Percentiles rank a stretch among this genome's conserved stretches.
Conservation (phyloP, 371 early-diverging fungal genomes). For the Enterospora canceri region DNA sequence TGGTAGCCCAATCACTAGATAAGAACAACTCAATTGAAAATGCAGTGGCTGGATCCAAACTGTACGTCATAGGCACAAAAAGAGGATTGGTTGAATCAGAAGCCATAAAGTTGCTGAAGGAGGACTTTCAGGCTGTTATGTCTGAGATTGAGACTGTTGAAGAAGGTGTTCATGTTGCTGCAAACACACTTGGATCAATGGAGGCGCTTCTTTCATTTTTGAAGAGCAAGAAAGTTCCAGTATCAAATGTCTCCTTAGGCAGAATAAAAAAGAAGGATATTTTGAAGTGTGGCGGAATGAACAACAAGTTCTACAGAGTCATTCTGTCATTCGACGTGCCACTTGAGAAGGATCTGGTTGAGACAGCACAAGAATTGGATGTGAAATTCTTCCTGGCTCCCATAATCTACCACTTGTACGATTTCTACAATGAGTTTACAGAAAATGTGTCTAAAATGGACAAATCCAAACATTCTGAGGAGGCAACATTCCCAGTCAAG, state of each 20-base stretch:
- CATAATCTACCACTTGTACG: constrained; percentile 97
- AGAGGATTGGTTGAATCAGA: constrained; percentile 56
- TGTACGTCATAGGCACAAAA: constrained; percentile 66
- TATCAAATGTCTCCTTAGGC: constrained; percentile 88
- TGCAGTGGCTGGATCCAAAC: constrained; percentile 89
- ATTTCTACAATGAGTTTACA: constrained; percentile 73
- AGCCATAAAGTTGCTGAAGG: constrained; percentile 76
- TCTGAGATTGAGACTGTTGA: constrained; percentile 31
- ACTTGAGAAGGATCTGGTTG: constrained; percentile 82
- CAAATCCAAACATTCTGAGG: constrained; percentile 70
- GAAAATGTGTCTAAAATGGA: constrained; percentile 65
- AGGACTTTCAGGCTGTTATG: constrained; percentile 54
- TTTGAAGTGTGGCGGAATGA: constrained; percentile 75
- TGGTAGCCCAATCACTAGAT: constrained; percentile 66
- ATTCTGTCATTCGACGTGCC: constrained; percentile 97
- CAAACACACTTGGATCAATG: constrained; percentile 91
- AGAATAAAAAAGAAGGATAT: constrained; percentile 94
- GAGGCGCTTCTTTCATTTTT: constrained; percentile 93
- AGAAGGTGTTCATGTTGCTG: constrained; percentile 89
- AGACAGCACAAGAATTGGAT: constrained; percentile 75
- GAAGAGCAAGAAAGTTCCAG: constrained; percentile 78
- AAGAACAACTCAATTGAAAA: constrained; percentile 72
- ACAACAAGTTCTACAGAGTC: constrained; percentile 70
- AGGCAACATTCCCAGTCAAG: constrained; percentile 85
- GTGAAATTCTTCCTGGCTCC: constrained; percentile 86